Conservation (phyloP, 495 filamentous ascomycete genomes). For the Hyaloscypha hepaticicola region DNA sequence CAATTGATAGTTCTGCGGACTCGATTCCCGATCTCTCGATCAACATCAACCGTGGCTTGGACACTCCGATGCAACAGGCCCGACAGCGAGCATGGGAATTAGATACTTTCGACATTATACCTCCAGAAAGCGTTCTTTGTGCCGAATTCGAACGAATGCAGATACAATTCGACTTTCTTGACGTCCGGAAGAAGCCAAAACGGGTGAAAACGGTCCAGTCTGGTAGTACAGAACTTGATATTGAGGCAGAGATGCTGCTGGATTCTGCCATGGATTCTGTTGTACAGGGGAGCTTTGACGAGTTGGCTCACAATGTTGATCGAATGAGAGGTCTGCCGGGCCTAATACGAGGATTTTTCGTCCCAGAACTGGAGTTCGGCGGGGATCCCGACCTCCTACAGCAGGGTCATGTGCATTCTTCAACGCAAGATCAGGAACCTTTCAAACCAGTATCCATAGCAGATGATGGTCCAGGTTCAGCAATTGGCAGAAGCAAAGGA, state of each 20-base stretch:
- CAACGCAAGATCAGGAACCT: background rate
- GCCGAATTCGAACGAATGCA: constrained; percentile 16
- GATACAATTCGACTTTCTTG: constrained; percentile 15
- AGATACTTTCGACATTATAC: constrained; percentile 6
- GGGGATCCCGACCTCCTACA: background rate
- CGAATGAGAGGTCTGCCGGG: background rate
- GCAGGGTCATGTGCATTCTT: background rate
- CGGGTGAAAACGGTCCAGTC: background rate
- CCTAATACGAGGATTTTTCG: background rate
- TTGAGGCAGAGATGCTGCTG: background rate
- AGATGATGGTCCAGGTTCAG: background rate
- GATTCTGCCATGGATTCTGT: background rate
- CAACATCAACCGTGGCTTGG: constrained; percentile 9
- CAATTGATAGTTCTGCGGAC: background rate
- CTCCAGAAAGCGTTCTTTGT: constrained; percentile 15
- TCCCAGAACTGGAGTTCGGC: background rate
- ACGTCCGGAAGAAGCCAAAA: background rate
- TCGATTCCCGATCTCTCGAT: constrained; percentile 14
- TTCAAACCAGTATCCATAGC: background rate
- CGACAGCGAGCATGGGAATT: background rate
- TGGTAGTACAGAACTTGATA: background rate
- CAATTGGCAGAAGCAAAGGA: background rate
- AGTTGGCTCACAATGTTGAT: background rate
- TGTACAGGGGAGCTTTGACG: background rate
- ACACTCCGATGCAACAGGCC: background rate